phyloP scores from a whole-genome alignment of 257 asterid species.

The Salvia miltiorrhiza region DNA sequence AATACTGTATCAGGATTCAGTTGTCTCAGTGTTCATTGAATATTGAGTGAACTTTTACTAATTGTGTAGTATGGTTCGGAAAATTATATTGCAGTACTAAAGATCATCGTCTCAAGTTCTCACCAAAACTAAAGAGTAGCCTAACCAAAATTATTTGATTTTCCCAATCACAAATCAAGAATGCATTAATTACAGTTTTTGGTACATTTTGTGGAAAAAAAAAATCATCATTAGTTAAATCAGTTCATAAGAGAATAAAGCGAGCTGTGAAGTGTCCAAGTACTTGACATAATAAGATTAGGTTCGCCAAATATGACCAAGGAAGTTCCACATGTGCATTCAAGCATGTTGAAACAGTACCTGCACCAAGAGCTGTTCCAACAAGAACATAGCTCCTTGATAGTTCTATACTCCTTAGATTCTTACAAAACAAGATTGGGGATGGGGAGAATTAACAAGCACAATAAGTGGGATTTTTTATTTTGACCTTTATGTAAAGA shows the following conservation, averaged over 20 bases:
- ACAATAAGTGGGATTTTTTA: not conserved
- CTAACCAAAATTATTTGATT: not conserved
- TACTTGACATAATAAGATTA: not conserved
- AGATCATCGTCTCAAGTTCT: not conserved
- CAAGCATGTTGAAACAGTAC: not conserved
- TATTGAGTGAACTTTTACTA: no score
- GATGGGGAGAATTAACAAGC: not conserved
- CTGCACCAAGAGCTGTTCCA: no score
- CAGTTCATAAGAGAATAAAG: conserved; percentile 2
- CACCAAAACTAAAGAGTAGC: not conserved
- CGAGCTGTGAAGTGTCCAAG: not conserved
- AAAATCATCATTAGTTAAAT: not conserved
- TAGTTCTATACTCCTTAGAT: not conserved
- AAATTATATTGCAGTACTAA: not conserved
- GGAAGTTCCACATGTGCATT: not conserved
- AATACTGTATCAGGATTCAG: no score
- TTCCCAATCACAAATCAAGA: not conserved
- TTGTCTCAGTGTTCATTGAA: no score
- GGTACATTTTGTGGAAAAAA: no score
- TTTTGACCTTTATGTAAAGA: not conserved
- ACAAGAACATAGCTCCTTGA: not conserved
- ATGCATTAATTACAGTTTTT: not conserved
- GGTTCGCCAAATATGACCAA: not conserved
- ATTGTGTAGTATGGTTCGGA: not conserved
- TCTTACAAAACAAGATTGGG: not conserved